Percentiles rank a stretch among this genome's conserved stretches.
Evolutionary conservation across 202 grass and related monocot genomes (phyloP).

Genomic region (Elaeis oleifera): DNA sequence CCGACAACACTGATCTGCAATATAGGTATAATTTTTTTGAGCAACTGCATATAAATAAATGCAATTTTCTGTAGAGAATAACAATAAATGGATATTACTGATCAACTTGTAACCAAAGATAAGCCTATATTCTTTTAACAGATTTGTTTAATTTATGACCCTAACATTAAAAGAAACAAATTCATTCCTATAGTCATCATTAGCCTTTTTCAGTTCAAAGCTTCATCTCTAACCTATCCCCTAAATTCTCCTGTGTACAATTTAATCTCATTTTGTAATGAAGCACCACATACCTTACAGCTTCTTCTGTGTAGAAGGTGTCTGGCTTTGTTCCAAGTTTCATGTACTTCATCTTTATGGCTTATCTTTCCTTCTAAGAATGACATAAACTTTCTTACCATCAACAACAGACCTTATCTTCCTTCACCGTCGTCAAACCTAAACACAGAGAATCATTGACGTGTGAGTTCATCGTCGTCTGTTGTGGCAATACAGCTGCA

Average conservation of each 20-base stretch:
- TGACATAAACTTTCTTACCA: constrained; percentile 22
- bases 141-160: too few relatives aligned
- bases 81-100: too few relatives aligned
- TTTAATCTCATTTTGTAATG: too few relatives aligned
- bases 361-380: constrained; percentile 28
- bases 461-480: neutral
- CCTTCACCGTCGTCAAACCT: constrained; percentile 1
- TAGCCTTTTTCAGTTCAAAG: too few relatives aligned
- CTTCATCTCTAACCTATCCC: too few relatives aligned
- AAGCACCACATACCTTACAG: constrained; percentile 52
- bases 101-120: too few relatives aligned
- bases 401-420: neutral
- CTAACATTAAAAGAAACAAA: too few relatives aligned
- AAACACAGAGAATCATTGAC: constrained; percentile 2
- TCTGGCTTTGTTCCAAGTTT: constrained; percentile 93
- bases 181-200: too few relatives aligned
- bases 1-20: constrained; percentile 76
- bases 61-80: too few relatives aligned
- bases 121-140: too few relatives aligned
- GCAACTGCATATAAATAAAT: neutral
- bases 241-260: too few relatives aligned
- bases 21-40: neutral
- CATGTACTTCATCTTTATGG: constrained; percentile 82
- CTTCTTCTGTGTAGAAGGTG: constrained; percentile 79
- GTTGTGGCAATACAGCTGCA: neutral